These are phyloP conservation scores for Thelephora aurantiotincta DNA, from an alignment of 768 basidiomycete species.

Conservation along the genomic window DNA sequence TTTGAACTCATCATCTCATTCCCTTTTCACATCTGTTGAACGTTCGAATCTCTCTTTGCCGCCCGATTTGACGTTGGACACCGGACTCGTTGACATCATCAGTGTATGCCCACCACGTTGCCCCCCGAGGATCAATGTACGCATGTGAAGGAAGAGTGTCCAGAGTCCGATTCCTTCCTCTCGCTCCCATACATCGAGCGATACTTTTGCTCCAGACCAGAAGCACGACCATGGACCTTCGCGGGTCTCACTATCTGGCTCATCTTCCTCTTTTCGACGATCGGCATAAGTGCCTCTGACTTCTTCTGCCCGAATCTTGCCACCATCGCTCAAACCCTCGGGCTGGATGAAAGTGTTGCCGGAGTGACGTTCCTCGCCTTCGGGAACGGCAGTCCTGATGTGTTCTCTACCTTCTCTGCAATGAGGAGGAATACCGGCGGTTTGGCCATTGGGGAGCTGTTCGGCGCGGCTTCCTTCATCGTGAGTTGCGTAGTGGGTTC, in stretches of 20 bases:
- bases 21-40: background rate
- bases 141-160: constrained; percentile 47
- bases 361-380: constrained; percentile 96
- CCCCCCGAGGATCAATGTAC: constrained; percentile 44
- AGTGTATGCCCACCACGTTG: constrained; percentile 57
- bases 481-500: constrained; percentile 91
- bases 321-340: constrained; percentile 73
- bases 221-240: constrained; percentile 49
- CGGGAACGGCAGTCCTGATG: constrained; percentile 93
- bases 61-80: constrained; percentile 1
- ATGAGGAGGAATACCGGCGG: constrained; percentile 77
- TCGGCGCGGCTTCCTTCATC: constrained; percentile 94
- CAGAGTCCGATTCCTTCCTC: constrained; percentile 46
- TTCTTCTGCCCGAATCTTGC: constrained; percentile 97
- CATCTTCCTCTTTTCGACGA: constrained; percentile 86
- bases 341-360: constrained; percentile 84
- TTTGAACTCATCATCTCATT: background rate
- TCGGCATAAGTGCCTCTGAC: constrained; percentile 90
- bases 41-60: background rate
- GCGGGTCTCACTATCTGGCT: constrained; percentile 61
- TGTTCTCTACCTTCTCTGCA: constrained; percentile 92
- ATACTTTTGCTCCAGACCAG: constrained; percentile 54
- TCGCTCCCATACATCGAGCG: constrained; percentile 50
- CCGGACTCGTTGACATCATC: too few relatives aligned
- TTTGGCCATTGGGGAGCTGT: constrained; percentile 85